Evolutionary conservation across 1,284 basidiomycete genomes (phyloP), one percentile per base, ranked within the genome.

Genomic region (Earliella scabrosa): DNA sequence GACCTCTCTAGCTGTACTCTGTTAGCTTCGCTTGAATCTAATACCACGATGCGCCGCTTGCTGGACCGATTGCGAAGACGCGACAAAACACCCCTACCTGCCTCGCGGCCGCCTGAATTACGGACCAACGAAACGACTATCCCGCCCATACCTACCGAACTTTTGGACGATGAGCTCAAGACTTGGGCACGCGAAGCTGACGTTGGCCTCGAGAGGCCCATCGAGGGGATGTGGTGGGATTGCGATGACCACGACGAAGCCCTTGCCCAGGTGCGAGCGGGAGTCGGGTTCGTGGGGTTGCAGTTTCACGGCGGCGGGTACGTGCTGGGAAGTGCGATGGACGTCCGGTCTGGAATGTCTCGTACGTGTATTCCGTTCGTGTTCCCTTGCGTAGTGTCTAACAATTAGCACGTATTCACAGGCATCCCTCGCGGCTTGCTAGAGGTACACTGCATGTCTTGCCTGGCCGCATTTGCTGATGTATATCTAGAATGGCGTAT

Each of bases 241-340:
- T 39, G 23, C 11, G 29, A 27, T 1, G 36, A 52, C 34, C 23
- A 23, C 3, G 50, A 52, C 4, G 23, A 36, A 10, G 7, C 39
- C 3, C 20, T 59, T 4, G 34, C 18, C n/a, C 26, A 31, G 2
- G 53, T 39, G 13, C 50, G 39, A 6, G 52, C 24, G 7, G 35
- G 50, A 8, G 27, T 20, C 2, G 50, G 51, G 20, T 35, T 27
- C 2, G 41, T 63, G 1, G 61, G 58, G 18, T 38, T 63, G 34
- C 52, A 59, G 13, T 56, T 63, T 14, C 61, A 63, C 36, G 61
- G 61, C n/a, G 61, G 61, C 16, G 55, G 55, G 4, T 63, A 63
- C 16, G 11, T 48, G 6, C 4, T 63, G 1, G 61, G 61, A 13
- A 60, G 50, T n/a, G 56, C 53, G 24, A 53, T 46, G 49, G 61